phyloP scores from a whole-genome alignment of 805 yeast species.

The Starmera caribaea region DNA sequence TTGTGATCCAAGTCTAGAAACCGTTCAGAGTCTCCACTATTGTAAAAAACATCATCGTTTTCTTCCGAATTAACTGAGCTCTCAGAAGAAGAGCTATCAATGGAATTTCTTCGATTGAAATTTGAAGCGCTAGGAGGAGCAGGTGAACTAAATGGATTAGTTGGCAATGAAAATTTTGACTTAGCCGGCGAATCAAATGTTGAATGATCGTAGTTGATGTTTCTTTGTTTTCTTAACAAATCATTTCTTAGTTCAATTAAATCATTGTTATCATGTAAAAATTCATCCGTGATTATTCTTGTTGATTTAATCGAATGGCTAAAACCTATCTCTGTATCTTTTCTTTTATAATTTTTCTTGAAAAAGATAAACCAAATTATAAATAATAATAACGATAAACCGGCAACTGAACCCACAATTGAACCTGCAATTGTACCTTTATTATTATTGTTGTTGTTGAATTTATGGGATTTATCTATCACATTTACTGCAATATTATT shows the following conservation, averaged over 20 bases:
- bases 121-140: no score
- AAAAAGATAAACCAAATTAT: conserved; percentile 9
- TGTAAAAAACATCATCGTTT: conserved; percentile 5
- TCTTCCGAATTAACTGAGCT: conserved; percentile 15
- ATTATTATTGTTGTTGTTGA: background rate
- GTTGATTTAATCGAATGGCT: conserved; percentile 18
- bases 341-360: conserved; percentile 2
- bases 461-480: background rate
- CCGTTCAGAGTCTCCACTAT: background rate
- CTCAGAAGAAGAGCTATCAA: no score
- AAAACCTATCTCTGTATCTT: conserved; percentile 12
- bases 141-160: no score
- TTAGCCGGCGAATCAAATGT: no score
- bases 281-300: conserved; percentile 5
- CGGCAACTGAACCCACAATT: conserved; percentile 17
- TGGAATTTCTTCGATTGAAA: no score
- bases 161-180: no score
- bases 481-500: conserved; percentile 2
- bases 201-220: no score
- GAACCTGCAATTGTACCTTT: conserved; percentile 17
- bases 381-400: conserved; percentile 7
- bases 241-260: no score
- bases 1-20: background rate
- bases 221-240: no score
- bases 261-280: no score